phyloP scores from a whole-genome alignment of 331 rosid species.

The Pyrus hybrid region DNA sequence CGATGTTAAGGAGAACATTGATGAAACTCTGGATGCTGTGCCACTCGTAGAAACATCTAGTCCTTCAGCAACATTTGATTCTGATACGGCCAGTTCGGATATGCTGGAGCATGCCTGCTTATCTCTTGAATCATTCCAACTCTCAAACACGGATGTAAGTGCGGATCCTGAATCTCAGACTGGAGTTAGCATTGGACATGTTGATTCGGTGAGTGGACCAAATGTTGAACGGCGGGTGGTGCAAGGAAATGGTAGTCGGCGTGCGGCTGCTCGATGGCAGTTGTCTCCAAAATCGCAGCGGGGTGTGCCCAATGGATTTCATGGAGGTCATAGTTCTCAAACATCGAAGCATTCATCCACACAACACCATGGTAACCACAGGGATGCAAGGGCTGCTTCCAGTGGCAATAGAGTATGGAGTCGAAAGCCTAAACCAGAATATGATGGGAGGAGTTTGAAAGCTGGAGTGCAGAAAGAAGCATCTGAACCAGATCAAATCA shows the following conservation, averaged over 20 bases:
- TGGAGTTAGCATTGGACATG: conserved; percentile 17
- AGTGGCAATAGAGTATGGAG: conserved; percentile 50
- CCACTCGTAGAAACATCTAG: conserved; percentile 34
- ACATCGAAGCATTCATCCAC: conserved; percentile 27
- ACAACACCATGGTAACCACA: conserved; percentile 37
- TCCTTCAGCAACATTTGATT: conserved; percentile 22
- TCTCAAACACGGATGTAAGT: conserved; percentile 30
- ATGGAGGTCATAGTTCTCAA: conserved; percentile 36
- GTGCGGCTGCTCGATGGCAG: conserved; percentile 25
- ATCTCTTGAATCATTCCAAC: conserved; percentile 24
- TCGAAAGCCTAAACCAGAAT: conserved; percentile 50
- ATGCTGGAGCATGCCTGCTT: conserved; percentile 26
- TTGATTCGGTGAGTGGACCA: conserved; percentile 20
- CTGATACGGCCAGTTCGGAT: conserved; percentile 21
- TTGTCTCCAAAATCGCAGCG: conserved; percentile 34
- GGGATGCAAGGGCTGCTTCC: conserved; percentile 31
- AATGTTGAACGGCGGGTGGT: conserved; percentile 34
- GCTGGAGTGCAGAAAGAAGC: conserved; percentile 29
- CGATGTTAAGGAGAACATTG: conserved; percentile 25
- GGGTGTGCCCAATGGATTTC: conserved; percentile 23
- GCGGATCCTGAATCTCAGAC: conserved; percentile 21
- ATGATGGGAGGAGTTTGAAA: conserved; percentile 28
- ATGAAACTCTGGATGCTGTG: conserved; percentile 21
- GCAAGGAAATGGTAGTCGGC: conserved; percentile 25
- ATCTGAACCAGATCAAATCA: conserved; percentile 23